Evolutionary conservation across 2,329 filamentous ascomycete genomes (phyloP), one percentile per base, ranked within the genome.

Genomic region (Helminthosporium solani): DNA sequence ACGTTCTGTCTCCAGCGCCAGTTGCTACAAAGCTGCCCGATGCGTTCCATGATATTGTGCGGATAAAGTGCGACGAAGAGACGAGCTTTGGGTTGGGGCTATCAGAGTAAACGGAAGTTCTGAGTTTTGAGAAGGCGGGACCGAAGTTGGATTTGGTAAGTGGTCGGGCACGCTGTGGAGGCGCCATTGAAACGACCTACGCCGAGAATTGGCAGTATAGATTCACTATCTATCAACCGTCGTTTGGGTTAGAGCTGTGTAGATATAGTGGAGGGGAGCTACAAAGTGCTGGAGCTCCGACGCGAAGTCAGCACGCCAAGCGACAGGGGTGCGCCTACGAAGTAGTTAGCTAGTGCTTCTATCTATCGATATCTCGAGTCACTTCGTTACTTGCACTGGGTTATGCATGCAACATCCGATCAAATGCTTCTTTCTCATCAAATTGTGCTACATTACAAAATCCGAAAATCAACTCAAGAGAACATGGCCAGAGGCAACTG

Each of bases 21-120:
- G 91, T 95, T 0, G 92, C 92, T 50, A 97, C 84, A 49, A 94
- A 77, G 7, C 83, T 87, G 27, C 92, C 90, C 0, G 88, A 77
- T 0, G 91, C 88, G 55, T 92, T 96, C 92, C 92, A 97, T 31
- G 88, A 85, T 55, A 97, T 85, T 1, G 87, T 86, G 33, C 88
- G 84, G 46, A 95, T 64, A 49, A 57, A 67, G 42, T 70, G 68
- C 30, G 58, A 57, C 11, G 61, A 57, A 7, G 67, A 63, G 11
- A 67, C 60, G 7, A 61, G 56, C 19, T 59, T n/a, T 68, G 63
- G 8, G 28, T 31, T 31, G 15, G 56, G 53, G 31, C 62, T 62
- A 53, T 77, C 74, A 50, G 63, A 61, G 71, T 94, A 94, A 15
- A 80, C 77, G 58, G 88, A 84, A 18, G 84, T 86, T 66, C 87